Conservation (phyloP, 129 eudicot genomes). For the Ambrosia trifida region DNA sequence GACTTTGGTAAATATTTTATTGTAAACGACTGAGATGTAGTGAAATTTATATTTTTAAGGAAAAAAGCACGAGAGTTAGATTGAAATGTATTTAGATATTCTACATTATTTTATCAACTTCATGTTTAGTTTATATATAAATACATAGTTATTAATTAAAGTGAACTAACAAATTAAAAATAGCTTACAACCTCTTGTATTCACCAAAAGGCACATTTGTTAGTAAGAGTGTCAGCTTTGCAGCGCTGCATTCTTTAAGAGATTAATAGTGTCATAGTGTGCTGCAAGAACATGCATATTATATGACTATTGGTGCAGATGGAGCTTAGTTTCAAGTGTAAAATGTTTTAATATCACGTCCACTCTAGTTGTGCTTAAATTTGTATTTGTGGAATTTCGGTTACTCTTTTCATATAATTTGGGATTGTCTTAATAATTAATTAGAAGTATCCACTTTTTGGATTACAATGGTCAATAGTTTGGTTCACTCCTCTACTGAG, state of each 20-base stretch:
- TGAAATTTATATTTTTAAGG: background rate
- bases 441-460: no score
- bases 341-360: no score
- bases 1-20: background rate
- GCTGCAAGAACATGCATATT: no score
- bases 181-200: constrained; percentile 3
- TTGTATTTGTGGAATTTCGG: no score
- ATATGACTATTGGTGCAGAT: background rate
- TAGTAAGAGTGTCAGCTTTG: background rate
- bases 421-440: no score
- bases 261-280: background rate
- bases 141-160: background rate
- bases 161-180: background rate
- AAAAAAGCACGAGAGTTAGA: background rate
- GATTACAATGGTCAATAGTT: no score
- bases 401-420: no score
- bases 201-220: constrained; percentile 10
- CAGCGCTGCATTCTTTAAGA: background rate
- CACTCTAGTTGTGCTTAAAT: no score
- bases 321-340: no score
- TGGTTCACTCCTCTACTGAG: no score
- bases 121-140: background rate
- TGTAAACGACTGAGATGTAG: background rate
- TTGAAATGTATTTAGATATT: background rate
- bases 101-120: background rate